A percentile compares a stretch with the other conserved stretches of the same genome.
These are phyloP conservation scores for Calonectria leucothoes DNA, from an alignment of 2,329 filamentous ascomycete species.

Conservation along the genomic window DNA sequence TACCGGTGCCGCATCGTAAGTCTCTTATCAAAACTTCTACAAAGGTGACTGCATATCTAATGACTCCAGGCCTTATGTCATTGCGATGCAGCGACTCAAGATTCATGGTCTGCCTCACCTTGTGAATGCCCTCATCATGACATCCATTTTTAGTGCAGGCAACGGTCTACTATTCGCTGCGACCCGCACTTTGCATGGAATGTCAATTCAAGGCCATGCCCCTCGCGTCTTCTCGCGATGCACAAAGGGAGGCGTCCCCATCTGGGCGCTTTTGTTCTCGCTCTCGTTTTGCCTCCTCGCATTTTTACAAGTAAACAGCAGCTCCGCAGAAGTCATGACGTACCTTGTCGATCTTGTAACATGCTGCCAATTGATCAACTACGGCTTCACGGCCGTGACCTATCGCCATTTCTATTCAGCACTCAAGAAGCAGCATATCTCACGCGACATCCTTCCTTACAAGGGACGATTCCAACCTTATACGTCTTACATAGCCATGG, in stretches of 20 bases:
- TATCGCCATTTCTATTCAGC: constrained; percentile 28
- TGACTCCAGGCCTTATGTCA: constrained; percentile 4
- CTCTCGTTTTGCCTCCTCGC: constrained; percentile 26
- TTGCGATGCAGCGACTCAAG: constrained; percentile 17
- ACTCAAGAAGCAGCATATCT: constrained; percentile 16
- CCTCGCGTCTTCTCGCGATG: constrained; percentile 19
- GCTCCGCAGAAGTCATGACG: constrained; percentile 24
- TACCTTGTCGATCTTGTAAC: constrained; percentile 27
- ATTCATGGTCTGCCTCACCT: constrained; percentile 60
- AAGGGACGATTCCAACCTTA: constrained; percentile 27
- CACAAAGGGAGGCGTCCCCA: constrained; percentile 15
- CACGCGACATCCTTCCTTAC: constrained; percentile 23
- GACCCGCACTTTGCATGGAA: constrained; percentile 16
- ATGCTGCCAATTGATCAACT: constrained; percentile 28
- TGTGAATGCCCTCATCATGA: constrained; percentile 59
- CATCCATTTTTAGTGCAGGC: constrained; percentile 63
- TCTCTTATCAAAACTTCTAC: not conserved
- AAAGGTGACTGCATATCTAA: not conserved
- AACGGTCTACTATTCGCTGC: constrained; percentile 64
- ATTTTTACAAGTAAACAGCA: constrained; percentile 25
- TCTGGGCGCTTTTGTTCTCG: constrained; percentile 18
- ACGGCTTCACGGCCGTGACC: constrained; percentile 25
- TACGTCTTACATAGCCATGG: constrained; percentile 27
- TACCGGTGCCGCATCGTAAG: constrained; percentile 21
- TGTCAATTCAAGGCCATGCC: constrained; percentile 61